Base-by-base conservation (phyloP, 2,329 filamentous ascomycete genomes). In the Tolypocladium nubicola region DNA sequence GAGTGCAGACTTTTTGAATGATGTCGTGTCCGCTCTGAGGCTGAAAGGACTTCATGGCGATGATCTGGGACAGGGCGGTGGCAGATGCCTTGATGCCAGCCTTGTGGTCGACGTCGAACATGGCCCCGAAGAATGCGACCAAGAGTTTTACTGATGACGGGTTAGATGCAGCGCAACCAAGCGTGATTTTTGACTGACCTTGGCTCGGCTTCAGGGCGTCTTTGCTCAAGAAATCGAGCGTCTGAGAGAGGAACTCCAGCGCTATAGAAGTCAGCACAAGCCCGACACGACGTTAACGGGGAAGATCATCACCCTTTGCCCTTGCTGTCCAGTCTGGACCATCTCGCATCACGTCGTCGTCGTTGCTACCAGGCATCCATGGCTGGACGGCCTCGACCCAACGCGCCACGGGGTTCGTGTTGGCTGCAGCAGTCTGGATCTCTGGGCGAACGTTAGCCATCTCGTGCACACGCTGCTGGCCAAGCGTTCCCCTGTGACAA, bases 71-170 rank as follows among this genome's bases (percentile, higher is more conserved):
- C n/a, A 84, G 67, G 1, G 81, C 80, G 50, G 75, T 78, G 4
- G 79, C 73, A 2, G 81, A 80, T 1, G 81, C 75, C 49, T 79
- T 69, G 57, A 84, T 77, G 45, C 81, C 81, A n/a, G 79, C 80
- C 64, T 80, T 80, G 68, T 83, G 80, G 61, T 84, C 81, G 56
- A 80, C 76, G 2, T 78, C 78, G 61, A 83, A 84, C 73, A 84
- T 80, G 58, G 79, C 77, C 16, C 78, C 76, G 57, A 84, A 84
- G 69, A 83, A 84, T 40, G 72, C 71, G 33, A 82, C 71, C 10
- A 81, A 65, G 0, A 80, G 66, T 54, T 76, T 75, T 38, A 80
- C 72, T 74, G 53, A 21, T 0, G 13, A 11, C 4, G 11, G 8
- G 52, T 60, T 26, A 60, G 57, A 54, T 16, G 21, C 9, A 4